These are phyloP conservation scores for Lentinula aciculospora DNA, from an alignment of 768 basidiomycete genomes.

Conservation along the genomic window DNA sequence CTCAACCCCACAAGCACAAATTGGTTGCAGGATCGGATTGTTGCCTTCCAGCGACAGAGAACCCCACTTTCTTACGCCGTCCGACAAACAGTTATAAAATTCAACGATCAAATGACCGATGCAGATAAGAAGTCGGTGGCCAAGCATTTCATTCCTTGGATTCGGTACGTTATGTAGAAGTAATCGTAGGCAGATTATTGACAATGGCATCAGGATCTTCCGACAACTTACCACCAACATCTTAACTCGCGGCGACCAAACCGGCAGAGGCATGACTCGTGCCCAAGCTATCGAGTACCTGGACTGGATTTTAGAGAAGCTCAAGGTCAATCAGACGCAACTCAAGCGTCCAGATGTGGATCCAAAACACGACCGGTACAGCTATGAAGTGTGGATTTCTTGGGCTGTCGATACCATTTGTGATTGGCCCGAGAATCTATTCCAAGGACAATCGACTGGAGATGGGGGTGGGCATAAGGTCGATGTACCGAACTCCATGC, in stretches of 20 bases:
- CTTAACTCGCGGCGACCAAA: not conserved
- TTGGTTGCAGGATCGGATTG: not conserved
- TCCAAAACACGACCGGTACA: not conserved
- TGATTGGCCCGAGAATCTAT: not conserved
- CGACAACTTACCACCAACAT: not conserved
- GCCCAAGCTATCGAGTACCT: not conserved
- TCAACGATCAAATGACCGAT: constrained; percentile 1
- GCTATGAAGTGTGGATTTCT: not conserved
- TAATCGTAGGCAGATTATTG: not conserved
- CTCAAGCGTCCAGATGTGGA: not conserved
- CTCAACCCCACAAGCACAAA: not conserved
- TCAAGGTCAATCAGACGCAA: not conserved
- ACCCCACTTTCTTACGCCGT: not conserved
- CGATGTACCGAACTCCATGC: not conserved
- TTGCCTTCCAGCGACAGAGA: not conserved
- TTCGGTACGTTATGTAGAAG: not conserved
- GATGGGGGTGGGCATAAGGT: not conserved
- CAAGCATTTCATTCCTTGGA: constrained; percentile 2
- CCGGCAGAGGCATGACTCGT: not conserved
- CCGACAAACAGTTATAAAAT: not conserved
- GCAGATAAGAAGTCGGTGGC: not conserved
- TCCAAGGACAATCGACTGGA: not conserved
- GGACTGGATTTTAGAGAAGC: not conserved
- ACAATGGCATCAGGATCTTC: not conserved
- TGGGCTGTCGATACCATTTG: constrained; percentile 2